Evolutionary conservation across 208 protist species (phyloP), one percentile per base, ranked within the genome.

Genomic region (Crithidia mellificae): DNA sequence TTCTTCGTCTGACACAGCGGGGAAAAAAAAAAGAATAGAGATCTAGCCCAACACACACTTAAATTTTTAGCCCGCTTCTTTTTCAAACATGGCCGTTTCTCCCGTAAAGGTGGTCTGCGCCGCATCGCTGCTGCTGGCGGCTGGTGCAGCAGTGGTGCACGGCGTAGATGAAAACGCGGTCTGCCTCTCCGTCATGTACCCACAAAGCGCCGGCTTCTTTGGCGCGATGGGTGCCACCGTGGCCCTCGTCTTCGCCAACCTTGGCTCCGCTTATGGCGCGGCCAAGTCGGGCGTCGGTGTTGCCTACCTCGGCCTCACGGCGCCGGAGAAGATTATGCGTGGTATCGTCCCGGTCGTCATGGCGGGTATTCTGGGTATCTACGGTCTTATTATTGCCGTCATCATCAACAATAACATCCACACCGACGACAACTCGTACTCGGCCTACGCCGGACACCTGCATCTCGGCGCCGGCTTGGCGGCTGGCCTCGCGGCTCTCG

Each of bases 331-430:
- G 57, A 98, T 99, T 58, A 99, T 99, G 97, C 90, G 90, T 56
- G 90, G 88, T 56, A 97, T 96, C 32, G 87, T 98, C n/a, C 92
- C 94, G 11, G 90, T 96, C 22, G 88, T 98, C 55, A 97, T 98
- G 92, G 93, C 92, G 0, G 91, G 91, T 78, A 98, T 99, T 73
- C 91, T 99, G 46, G 99, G 98, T 77, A 99, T 99, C 75, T 99
- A 99, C 85, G 99, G 99, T 52, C 93, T 99, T 24, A 99, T 99
- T 69, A 97, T 99, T 62, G 92, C 96, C 63, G 98, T 99, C n/a
- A 98, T 99, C 79, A 98, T 97, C 72, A 94, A 92, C 86, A 95
- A 91, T 74, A 94, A 95, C 77, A 93, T 97, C 69, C 77, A 86
- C 52, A 90, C 85, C n/a, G 87, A 92, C 22, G 72, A 77, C 30